These are phyloP conservation scores for Omphalea diandra DNA, from an alignment of 441 rosid species.

Conservation along the genomic window DNA sequence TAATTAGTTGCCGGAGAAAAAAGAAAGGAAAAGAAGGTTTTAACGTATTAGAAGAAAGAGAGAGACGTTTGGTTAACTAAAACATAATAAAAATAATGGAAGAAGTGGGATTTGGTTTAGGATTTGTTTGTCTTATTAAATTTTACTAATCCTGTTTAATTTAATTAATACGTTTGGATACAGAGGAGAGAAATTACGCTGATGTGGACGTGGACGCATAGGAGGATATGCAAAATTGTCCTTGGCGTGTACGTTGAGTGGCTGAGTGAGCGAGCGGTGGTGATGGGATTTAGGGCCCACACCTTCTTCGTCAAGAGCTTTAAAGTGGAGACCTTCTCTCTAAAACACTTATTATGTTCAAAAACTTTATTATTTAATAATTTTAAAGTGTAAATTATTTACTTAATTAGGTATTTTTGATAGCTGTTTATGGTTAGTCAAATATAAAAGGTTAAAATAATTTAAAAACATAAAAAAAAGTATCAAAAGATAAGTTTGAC, in stretches of 20 bases:
- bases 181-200: too few species aligned
- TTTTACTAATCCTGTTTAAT: not conserved
- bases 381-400: too few species aligned
- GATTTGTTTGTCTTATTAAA: constrained; percentile 23
- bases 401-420: too few species aligned
- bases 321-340: too few species aligned
- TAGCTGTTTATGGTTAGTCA: too few species aligned
- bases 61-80: constrained; percentile 36
- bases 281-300: constrained; percentile 20
- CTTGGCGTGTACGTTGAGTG: constrained; percentile 44
- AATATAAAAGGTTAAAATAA: too few species aligned
- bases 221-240: constrained; percentile 27
- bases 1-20: not conserved
- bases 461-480: too few species aligned
- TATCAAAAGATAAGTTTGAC: too few species aligned
- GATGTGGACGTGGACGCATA: constrained; percentile 16
- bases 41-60: constrained; percentile 29
- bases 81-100: constrained; percentile 23
- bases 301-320: not conserved
- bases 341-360: too few species aligned
- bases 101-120: constrained; percentile 64
- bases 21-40: constrained; percentile 3
- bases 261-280: constrained; percentile 40
- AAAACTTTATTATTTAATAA: too few species aligned
- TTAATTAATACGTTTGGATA: not conserved